phyloP scores from a whole-genome alignment of 2,329 filamentous ascomycete species.

The Nakataea oryzae region DNA sequence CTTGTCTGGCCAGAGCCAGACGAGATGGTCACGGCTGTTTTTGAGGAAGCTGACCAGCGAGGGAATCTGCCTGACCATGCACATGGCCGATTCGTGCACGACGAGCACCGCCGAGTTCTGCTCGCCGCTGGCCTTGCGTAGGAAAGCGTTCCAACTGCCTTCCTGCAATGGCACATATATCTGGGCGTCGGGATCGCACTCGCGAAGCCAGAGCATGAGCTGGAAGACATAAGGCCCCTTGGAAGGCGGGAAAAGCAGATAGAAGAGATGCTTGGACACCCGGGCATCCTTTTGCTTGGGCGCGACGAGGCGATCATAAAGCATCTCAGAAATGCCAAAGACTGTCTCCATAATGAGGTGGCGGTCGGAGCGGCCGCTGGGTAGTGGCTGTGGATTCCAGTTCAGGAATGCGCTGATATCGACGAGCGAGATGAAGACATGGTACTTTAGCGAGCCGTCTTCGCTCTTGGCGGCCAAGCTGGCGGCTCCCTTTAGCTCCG shows the following conservation, averaged over 20 bases:
- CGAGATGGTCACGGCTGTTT: slow-evolving; percentile 10
- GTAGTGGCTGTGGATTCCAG: background rate
- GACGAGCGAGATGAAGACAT: slow-evolving; percentile 22
- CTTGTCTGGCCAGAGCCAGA: slow-evolving; percentile 29
- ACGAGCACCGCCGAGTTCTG: slow-evolving; percentile 23
- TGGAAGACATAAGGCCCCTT: slow-evolving; percentile 22
- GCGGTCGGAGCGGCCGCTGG: slow-evolving; percentile 4
- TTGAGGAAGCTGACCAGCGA: slow-evolving; percentile 21
- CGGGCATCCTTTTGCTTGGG: slow-evolving; percentile 2
- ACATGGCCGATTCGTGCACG: slow-evolving; percentile 31
- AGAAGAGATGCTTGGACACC: slow-evolving; percentile 26
- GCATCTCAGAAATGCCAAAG: slow-evolving; percentile 19
- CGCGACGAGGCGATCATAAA: slow-evolving; percentile 11
- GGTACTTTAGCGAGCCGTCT: slow-evolving; percentile 20
- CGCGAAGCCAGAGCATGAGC: slow-evolving; percentile 33
- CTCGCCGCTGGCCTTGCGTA: slow-evolving; percentile 10
- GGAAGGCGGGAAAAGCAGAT: slow-evolving; percentile 35
- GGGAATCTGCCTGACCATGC: slow-evolving; percentile 28
- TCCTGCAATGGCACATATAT: slow-evolving; percentile 28
- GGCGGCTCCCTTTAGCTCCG: background rate
- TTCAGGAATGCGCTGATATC: slow-evolving; percentile 11
- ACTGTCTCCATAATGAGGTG: slow-evolving; percentile 13
- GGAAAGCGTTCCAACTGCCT: slow-evolving; percentile 38
- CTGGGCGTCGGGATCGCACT: slow-evolving; percentile 25
- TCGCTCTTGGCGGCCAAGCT: background rate